phyloP scores from a whole-genome alignment of 108 stramenopile genomes.

The Pseudonitzschia pungens region DNA sequence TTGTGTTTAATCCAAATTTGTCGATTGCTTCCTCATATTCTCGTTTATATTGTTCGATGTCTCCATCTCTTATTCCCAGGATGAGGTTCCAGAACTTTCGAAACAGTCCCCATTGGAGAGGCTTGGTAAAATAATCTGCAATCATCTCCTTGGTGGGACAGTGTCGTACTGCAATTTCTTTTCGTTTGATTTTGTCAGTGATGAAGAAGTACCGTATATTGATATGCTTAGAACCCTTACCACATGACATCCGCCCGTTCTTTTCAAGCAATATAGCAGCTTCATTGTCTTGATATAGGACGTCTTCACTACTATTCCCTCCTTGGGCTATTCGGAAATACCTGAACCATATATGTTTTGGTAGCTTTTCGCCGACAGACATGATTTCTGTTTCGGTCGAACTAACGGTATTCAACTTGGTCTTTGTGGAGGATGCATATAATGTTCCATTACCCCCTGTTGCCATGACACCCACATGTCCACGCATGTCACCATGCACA shows the following conservation, averaged over 20 bases:
- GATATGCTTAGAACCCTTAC: constrained; percentile 49
- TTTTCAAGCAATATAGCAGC: constrained; percentile 53
- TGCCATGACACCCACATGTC: constrained; percentile 40
- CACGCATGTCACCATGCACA: constrained; percentile 20
- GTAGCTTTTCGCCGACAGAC: constrained; percentile 31
- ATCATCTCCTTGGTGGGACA: constrained; percentile 50
- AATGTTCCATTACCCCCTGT: constrained; percentile 24
- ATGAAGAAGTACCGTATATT: constrained; percentile 55
- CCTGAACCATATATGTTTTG: constrained; percentile 29
- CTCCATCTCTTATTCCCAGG: no score
- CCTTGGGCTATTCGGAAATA: no score
- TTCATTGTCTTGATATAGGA: constrained; percentile 51
- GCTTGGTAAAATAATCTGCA: no score
- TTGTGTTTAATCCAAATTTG: no score
- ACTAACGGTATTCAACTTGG: constrained; percentile 35
- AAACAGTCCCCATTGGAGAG: no score
- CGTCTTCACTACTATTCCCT: background rate
- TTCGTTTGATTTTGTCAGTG: constrained; percentile 15
- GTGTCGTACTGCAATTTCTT: constrained; percentile 23
- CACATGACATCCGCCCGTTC: constrained; percentile 43
- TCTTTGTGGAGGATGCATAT: background rate
- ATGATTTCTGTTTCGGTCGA: constrained; percentile 42
- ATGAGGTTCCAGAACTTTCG: no score
- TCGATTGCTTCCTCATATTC: no score
- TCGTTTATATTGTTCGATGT: no score